Percentiles rank a stretch among this genome's conserved stretches.
Evolutionary conservation across 192 early-diverging fungal genomes (phyloP).

Genomic region (Phycomyces nitens): DNA sequence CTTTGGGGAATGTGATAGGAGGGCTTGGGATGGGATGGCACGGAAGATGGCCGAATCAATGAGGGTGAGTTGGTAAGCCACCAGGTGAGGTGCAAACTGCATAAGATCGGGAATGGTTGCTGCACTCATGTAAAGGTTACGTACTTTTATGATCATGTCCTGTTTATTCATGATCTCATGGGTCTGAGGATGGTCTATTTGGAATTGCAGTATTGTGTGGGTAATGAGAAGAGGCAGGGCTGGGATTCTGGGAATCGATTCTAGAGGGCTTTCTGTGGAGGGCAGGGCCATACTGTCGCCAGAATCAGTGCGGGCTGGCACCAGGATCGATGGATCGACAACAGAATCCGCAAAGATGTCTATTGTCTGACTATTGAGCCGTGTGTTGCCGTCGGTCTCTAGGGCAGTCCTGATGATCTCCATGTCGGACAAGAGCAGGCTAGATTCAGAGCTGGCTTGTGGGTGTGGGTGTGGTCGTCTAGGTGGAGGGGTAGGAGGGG

Average conservation of each 20-base stretch:
- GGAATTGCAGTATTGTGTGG: slow-evolving; percentile 48
- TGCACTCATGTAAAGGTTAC: slow-evolving; percentile 47
- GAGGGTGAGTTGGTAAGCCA: slow-evolving; percentile 66
- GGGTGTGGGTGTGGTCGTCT: background rate
- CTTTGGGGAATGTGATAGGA: slow-evolving; percentile 59
- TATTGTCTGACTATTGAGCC: background rate
- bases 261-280: slow-evolving; percentile 26
- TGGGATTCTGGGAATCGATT: slow-evolving; percentile 58
- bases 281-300: slow-evolving; percentile 40
- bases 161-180: slow-evolving; percentile 26
- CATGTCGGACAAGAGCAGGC: background rate
- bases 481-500: background rate
- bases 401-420: background rate
- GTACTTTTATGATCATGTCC: slow-evolving; percentile 47
- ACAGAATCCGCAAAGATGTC: slow-evolving; percentile 44
- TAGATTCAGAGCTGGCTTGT: background rate
- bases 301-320: slow-evolving; percentile 43
- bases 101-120: slow-evolving; percentile 50
- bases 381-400: background rate
- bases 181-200: slow-evolving; percentile 39
- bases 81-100: slow-evolving; percentile 57
- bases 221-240: slow-evolving; percentile 48
- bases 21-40: slow-evolving; percentile 54
- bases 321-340: slow-evolving; percentile 46
- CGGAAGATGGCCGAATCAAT: slow-evolving; percentile 69